Evolutionary conservation across 2,329 filamentous ascomycete genomes (phyloP).

Genomic region (Clonostachys chloroleuca): DNA sequence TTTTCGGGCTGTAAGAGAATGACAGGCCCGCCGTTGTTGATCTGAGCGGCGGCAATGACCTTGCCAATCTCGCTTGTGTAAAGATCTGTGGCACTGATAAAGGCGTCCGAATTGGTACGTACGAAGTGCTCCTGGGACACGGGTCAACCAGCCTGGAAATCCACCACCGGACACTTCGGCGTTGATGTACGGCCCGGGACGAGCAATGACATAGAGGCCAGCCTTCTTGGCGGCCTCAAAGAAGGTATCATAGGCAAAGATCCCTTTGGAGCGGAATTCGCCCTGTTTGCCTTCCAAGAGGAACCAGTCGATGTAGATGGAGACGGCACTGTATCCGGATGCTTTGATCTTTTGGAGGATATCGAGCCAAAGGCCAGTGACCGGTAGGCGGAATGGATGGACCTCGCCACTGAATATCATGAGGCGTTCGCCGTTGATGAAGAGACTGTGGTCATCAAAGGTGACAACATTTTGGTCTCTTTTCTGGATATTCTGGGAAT

Average conservation of each 20-base stretch:
- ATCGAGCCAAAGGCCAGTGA: constrained; percentile 54
- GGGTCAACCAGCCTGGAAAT: constrained; percentile 75
- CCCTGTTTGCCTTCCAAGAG: constrained; percentile 70
- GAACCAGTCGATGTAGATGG: constrained; percentile 78
- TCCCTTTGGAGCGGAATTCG: constrained; percentile 63
- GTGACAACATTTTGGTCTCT: constrained; percentile 41
- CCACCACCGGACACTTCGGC: constrained; percentile 74
- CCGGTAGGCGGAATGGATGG: constrained; percentile 57
- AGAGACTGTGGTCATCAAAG: constrained; percentile 70
- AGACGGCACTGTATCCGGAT: constrained; percentile 74
- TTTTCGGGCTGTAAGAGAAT: constrained; percentile 81
- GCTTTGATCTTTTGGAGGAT: constrained; percentile 81
- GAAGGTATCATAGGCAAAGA: constrained; percentile 70
- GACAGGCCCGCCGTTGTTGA: constrained; percentile 77
- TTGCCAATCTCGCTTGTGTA: constrained; percentile 58
- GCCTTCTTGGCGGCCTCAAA: constrained; percentile 70
- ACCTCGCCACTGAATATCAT: constrained; percentile 72
- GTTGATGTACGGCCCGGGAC: constrained; percentile 73
- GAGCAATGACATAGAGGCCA: constrained; percentile 72
- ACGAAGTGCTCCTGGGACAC: constrained; percentile 59
- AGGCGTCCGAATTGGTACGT: constrained; percentile 63
- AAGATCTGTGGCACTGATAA: constrained; percentile 62
- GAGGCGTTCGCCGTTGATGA: constrained; percentile 64
- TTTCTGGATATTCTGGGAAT: background rate
- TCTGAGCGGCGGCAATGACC: constrained; percentile 70